Conservation (phyloP, 257 asterid genomes). For the Solanum sejunctum region DNA sequence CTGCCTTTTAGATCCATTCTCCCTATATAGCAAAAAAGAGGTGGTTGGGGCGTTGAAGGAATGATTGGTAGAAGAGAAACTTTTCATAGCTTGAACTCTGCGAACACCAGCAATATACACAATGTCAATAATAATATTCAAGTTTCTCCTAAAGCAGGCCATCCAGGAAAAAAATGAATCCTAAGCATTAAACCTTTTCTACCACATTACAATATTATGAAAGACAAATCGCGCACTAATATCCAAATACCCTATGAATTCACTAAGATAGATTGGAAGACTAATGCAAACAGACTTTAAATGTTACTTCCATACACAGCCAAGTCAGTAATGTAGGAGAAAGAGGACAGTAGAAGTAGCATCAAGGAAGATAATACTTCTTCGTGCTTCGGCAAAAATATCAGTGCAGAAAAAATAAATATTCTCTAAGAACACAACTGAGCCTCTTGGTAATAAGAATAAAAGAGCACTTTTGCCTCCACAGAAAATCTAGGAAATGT, state of each 20-base stretch:
- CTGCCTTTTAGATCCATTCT: slow-evolving; percentile 14
- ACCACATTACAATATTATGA: not conserved
- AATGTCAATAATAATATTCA: not conserved
- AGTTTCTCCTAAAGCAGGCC: not conserved
- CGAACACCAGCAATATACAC: slow-evolving; percentile 8
- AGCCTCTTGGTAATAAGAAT: not conserved
- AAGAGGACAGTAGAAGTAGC: not conserved
- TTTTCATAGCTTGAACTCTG: slow-evolving; percentile 38
- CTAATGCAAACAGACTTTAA: not conserved
- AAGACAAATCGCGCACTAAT: not conserved
- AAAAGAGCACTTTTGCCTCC: not conserved
- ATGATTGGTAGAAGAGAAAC: slow-evolving; percentile 24
- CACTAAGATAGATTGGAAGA: not conserved
- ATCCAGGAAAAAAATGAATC: not conserved
- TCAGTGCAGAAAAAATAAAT: not conserved
- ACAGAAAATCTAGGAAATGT: not conserved
- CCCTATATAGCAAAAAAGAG: slow-evolving; percentile 9
- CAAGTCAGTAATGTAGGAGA: not conserved
- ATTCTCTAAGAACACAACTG: not conserved
- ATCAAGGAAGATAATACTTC: not conserved
- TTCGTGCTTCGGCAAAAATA: not conserved
- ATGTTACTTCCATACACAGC: not conserved
- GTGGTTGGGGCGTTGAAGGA: slow-evolving; percentile 11
- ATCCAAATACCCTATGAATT: not conserved
- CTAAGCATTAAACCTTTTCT: not conserved